Evolutionary conservation across 2,329 filamentous ascomycete genomes (phyloP), one percentile per base, ranked within the genome.

Genomic region (Sclerotinia nivalis): DNA sequence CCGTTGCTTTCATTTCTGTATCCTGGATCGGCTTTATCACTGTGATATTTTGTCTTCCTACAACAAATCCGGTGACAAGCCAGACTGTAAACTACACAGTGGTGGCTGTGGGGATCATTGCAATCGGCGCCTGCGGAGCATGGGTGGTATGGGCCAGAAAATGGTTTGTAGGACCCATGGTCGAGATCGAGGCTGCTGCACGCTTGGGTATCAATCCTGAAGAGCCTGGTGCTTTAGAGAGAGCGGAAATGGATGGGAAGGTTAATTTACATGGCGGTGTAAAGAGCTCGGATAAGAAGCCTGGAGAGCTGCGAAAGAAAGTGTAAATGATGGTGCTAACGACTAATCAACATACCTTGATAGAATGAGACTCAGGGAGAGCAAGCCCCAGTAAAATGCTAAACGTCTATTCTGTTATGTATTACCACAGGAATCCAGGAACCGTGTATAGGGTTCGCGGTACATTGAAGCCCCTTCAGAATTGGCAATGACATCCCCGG

Each of bases 41-140:
- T 0, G 81, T 88, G 20, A 81, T 87, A 9, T 88, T 88, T 76
- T 88, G 86, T 72, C 78, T 88, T 47, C 86, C 86, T 0, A 84
- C 84, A 0, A 74, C 82, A 13, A 88, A 87, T 74, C 86, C 86
- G 0, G 85, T 88, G 2, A 83, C 83, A 0, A 80, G 79, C n/a
- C 81, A 88, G 78, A 87, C 85, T 5, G 76, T 88, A 31, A 88
- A 88, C 59, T 88, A 88, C 74, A 87, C 86, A 0, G 83, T 84
- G 0, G 86, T 88, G 0, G 86, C 86, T 0, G 86, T 88, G 5
- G 86, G 85, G 0, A 87, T 88, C 69, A 84, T 88, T 59, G 81
- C 80, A 0, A 73, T 86, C 1, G 83, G 83, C 49, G 79, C 82
- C 1, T 78, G 84, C 28, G 79, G 77, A 0, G 81, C 79, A 20